Conservation (phyloP, 805 yeast genomes). For the Saturnispora silvae region DNA sequence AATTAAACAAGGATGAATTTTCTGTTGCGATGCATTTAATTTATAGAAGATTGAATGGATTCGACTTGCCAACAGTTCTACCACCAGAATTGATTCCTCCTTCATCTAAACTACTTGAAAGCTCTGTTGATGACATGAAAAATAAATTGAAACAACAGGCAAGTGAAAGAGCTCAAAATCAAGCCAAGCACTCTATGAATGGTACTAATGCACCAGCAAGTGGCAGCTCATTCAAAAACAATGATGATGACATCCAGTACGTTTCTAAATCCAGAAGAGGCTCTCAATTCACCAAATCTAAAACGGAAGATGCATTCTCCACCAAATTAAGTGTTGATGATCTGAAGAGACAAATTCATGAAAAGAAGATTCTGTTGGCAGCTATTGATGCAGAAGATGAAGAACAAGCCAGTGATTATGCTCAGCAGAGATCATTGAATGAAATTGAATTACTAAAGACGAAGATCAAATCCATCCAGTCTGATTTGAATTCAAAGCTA, state of each 20-base stretch:
- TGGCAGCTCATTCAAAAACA: constrained; percentile 58
- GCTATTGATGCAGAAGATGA: constrained; percentile 63
- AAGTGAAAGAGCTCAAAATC: constrained; percentile 14
- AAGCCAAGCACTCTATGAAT: background rate
- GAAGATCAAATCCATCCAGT: constrained; percentile 41
- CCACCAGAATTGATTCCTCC: constrained; percentile 92
- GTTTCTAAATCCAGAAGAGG: constrained; percentile 44
- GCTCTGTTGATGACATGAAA: constrained; percentile 61
- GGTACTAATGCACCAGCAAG: constrained; percentile 15
- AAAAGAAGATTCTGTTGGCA: constrained; percentile 58
- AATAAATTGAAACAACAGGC: constrained; percentile 40
- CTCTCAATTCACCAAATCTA: constrained; percentile 17
- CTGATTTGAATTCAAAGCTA: constrained; percentile 24
- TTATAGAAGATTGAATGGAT: constrained; percentile 81
- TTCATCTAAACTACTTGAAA: constrained; percentile 63
- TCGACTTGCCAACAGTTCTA: constrained; percentile 66
- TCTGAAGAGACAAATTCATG: constrained; percentile 55
- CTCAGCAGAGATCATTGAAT: constrained; percentile 30
- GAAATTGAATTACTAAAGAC: constrained; percentile 58
- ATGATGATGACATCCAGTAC: constrained; percentile 60
- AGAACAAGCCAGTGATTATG: constrained; percentile 26
- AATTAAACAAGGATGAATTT: constrained; percentile 80
- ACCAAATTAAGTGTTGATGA: constrained; percentile 38
- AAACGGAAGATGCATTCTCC: constrained; percentile 12
- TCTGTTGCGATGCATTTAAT: constrained; percentile 96